phyloP scores from a whole-genome alignment of 2,329 filamentous ascomycete species.

The Penicillium sp. region DNA sequence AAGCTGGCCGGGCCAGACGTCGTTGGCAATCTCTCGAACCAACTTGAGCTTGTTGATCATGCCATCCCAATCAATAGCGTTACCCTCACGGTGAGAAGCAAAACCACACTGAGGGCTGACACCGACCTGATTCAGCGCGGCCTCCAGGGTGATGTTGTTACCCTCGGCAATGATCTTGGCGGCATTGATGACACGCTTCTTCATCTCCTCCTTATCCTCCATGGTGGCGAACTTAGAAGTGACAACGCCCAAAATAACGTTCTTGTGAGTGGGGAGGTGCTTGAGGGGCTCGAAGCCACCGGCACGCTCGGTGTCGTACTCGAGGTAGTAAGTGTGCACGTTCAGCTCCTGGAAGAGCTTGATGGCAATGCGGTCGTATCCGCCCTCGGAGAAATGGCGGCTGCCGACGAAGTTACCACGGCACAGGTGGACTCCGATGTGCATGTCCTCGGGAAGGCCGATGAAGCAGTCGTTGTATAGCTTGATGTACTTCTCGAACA shows the following conservation, averaged over 20 bases:
- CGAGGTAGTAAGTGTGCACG: slow-evolving; percentile 67
- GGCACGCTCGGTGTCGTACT: slow-evolving; percentile 65
- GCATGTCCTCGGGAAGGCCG: slow-evolving; percentile 65
- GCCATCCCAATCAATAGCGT: slow-evolving; percentile 65
- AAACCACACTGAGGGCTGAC: slow-evolving; percentile 73
- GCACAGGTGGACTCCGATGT: slow-evolving; percentile 75
- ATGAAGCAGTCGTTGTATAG: slow-evolving; percentile 72
- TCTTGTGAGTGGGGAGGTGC: slow-evolving; percentile 59
- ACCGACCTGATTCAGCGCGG: slow-evolving; percentile 66
- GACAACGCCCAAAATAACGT: slow-evolving; percentile 63
- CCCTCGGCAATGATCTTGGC: slow-evolving; percentile 70
- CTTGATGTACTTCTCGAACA: slow-evolving; percentile 71
- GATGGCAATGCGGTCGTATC: slow-evolving; percentile 65
- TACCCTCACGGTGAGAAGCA: slow-evolving; percentile 71
- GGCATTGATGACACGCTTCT: slow-evolving; percentile 57
- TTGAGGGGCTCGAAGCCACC: slow-evolving; percentile 66
- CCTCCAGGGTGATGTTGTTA: slow-evolving; percentile 60
- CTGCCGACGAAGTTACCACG: slow-evolving; percentile 63
- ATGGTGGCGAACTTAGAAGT: slow-evolving; percentile 62
- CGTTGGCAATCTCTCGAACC: slow-evolving; percentile 68
- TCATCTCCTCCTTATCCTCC: slow-evolving; percentile 64
- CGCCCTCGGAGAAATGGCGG: slow-evolving; percentile 64
- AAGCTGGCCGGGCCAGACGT: slow-evolving; percentile 63
- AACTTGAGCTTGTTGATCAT: slow-evolving; percentile 72
- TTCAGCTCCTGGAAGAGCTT: slow-evolving; percentile 64